A percentile compares a stretch with the other conserved stretches of the same genome.
Evolutionary conservation across 2,329 filamentous ascomycete species (phyloP).

Genomic region (Xylariales sp.): DNA sequence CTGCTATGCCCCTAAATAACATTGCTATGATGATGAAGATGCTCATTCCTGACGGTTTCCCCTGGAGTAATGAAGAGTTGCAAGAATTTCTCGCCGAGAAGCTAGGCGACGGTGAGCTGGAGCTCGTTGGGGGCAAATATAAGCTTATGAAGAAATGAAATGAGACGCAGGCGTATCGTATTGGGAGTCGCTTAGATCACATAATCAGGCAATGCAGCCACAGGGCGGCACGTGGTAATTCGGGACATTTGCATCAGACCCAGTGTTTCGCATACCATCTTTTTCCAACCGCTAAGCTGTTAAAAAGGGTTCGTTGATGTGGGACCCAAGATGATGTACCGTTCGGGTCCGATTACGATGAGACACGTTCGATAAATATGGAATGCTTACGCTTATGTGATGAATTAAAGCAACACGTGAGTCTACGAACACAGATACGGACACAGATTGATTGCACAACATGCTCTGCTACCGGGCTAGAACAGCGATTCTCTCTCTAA

Average conservation of each 20-base stretch:
- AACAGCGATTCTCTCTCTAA: not conserved
- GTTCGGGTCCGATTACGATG: not conserved
- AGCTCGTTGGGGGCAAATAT: constrained; percentile 78
- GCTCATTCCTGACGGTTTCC: constrained; percentile 86
- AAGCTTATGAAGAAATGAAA: constrained; percentile 69
- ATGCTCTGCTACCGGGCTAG: not conserved
- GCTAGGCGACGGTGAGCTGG: constrained; percentile 77
- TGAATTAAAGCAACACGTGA: not conserved
- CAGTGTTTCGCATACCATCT: not conserved
- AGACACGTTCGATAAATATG: constrained; percentile 18
- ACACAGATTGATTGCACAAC: constrained; percentile 12
- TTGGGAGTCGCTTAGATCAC: constrained; percentile 23
- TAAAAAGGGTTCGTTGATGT: not conserved
- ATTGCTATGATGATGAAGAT: constrained; percentile 97
- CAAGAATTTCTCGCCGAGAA: constrained; percentile 82
- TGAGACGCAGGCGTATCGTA: constrained; percentile 15
- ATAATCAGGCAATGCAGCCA: constrained; percentile 23
- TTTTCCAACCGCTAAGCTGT: not conserved
- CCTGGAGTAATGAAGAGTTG: constrained; percentile 89
- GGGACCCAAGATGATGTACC: not conserved
- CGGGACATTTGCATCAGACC: constrained; percentile 5
- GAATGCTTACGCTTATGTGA: constrained; percentile 27
- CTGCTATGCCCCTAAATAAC: constrained; percentile 79
- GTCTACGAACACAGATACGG: not conserved
- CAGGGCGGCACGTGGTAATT: constrained; percentile 14